Evolutionary conservation across 768 basidiomycete species (phyloP).

Genomic region (Strobilomyces confusus): DNA sequence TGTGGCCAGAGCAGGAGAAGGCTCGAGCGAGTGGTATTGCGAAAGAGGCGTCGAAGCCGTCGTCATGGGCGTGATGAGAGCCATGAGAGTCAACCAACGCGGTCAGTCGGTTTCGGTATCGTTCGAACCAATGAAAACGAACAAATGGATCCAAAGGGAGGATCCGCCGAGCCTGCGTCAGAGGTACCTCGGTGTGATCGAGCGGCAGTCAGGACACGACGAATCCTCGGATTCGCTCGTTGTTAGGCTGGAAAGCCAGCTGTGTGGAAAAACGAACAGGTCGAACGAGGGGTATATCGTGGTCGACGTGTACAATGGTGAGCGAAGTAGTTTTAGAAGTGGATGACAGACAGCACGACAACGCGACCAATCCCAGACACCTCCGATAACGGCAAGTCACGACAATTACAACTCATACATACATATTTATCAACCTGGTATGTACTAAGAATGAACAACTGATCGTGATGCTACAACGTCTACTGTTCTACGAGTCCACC

Average conservation of each 20-base stretch:
- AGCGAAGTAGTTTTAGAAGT: slow-evolving; percentile 5
- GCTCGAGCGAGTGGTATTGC: slow-evolving; percentile 31
- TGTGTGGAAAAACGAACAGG: neutral
- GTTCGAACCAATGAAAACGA: slow-evolving; percentile 4
- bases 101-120: slow-evolving; percentile 6
- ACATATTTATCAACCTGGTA: neutral
- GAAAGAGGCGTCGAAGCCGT: slow-evolving; percentile 31
- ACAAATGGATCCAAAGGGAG: slow-evolving; percentile 26
- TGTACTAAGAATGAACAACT: neutral
- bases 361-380: neutral
- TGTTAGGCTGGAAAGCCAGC: slow-evolving; percentile 1
- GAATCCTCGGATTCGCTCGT: slow-evolving; percentile 37
- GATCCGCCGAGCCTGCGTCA: slow-evolving; percentile 53
- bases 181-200: slow-evolving; percentile 37
- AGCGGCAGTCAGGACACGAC: slow-evolving; percentile 43
- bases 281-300: slow-evolving; percentile 3
- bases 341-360: slow-evolving; percentile 11
- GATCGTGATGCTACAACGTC: neutral
- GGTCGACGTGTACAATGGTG: slow-evolving; percentile 14
- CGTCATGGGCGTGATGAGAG: slow-evolving; percentile 22
- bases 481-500: slow-evolving; percentile 11
- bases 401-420: slow-evolving; percentile 13
- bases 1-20: slow-evolving; percentile 23
- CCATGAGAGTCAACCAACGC: slow-evolving; percentile 12
- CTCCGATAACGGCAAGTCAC: slow-evolving; percentile 22